Percentiles rank a stretch among this genome's conserved stretches.
Conservation (phyloP, 148 eudicot species). For the Camellia sinensis region DNA sequence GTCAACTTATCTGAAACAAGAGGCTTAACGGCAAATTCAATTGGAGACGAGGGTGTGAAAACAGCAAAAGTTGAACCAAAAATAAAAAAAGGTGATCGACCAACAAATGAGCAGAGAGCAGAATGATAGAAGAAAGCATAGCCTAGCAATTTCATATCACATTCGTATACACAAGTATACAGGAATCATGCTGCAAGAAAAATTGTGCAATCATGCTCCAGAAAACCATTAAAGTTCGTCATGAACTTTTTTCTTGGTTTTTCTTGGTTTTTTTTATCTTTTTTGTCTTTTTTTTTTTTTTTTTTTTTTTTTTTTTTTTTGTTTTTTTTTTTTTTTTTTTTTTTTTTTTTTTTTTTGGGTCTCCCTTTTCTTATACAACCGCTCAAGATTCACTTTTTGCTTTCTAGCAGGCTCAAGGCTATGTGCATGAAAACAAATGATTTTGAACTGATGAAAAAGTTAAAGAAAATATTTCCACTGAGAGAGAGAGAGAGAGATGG, state of each 20-base stretch:
- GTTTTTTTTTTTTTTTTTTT: no score
- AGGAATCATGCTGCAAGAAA: background rate
- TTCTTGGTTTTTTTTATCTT: no score
- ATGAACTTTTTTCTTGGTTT: background rate
- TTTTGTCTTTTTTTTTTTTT: no score
- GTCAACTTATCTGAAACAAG: background rate
- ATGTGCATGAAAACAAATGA: background rate
- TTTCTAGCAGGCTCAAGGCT: background rate
- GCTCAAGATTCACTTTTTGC: background rate
- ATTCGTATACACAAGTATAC: background rate
- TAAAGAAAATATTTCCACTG: no score
- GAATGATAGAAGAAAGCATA: background rate
- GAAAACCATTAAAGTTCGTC: background rate
- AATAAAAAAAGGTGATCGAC: background rate
- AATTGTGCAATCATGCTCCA: background rate
- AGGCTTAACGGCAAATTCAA: background rate
- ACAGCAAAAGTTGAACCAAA: background rate
- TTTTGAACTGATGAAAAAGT: background rate
- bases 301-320: no score
- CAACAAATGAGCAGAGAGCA: background rate
- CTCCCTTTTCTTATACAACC: background rate
- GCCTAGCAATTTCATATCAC: background rate
- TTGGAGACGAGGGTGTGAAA: no score
- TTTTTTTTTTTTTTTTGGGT: background rate
- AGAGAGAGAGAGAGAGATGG: slow-evolving; percentile 4